Base-by-base conservation (phyloP, 805 yeast species). In the Metschnikowia lochheadii region DNA sequence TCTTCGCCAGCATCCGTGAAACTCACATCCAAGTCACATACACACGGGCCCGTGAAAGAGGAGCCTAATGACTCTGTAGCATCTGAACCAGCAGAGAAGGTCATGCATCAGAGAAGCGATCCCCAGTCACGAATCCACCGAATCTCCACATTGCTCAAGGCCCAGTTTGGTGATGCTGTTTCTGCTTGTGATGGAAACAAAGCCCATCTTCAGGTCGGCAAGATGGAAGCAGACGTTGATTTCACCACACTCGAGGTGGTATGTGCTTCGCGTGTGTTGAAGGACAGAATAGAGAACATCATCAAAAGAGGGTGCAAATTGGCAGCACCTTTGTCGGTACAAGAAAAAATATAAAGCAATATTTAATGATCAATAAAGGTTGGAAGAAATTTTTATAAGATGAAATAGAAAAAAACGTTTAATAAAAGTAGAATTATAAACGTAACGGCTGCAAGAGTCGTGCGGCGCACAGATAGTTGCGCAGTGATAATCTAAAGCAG, bases 1-100 rank as follows among this genome's bases (percentile, higher is more conserved):
- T 85, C 96, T 0, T 84, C 96, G 0, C 97, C 97, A 10, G 96
- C 97, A 1, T 89, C 97, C 6, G 96, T 94, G 29, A 94, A 92
- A 64, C 67, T 89, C 56, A 83, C 96, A 13, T 83, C 96, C 5
- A 77, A 78, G 48, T 56, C 75, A 1, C 83, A 86, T 56, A 54
- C 62, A 1, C 86, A 83, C 63, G 50, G 53, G 8, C 70, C 70
- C 54, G 53, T 61, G 21, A 62, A 56, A 40, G 49, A 53, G 4
- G 70, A 68, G 38, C 53, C 53, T 2, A 56, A 54, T 18, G 66
- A 63, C 15, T 58, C 48, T 2, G 54, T 49, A 5, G 48, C 40
- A 18, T 6, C 49, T 46, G 58, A 54, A 26, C 51, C 36, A 8
- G 55, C 21, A n/a, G 55, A 48, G 11, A 58, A 59, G 40, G 44